Base-by-base conservation (phyloP, 768 basidiomycete genomes). In the Amanita rimosa region DNA sequence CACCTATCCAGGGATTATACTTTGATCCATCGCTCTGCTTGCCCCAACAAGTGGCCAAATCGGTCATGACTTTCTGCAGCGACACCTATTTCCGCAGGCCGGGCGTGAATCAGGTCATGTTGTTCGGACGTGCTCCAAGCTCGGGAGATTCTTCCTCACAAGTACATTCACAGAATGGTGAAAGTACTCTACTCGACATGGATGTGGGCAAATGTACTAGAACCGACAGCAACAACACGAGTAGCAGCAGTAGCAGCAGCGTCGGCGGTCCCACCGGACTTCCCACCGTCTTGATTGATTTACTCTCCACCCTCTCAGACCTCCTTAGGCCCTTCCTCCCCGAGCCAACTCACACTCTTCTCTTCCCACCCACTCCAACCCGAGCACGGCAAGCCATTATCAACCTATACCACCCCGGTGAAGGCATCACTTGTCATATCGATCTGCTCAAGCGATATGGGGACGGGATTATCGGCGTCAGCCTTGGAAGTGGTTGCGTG, bases 401-500 rank as follows among this genome's bases (percentile, higher is more conserved):
- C 46, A 98, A 97, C 61, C 69, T 93, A 1, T 98, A 98, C 61
- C 67, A 68, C 17, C 89, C 92, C 0, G 94, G 94, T 6, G 80
- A 92, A 61, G 94, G 94, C 9, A 97, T 98, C 54, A 69, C 81
- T 0, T 76, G 89, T 0, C 94, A 97, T 56, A 75, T 98, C 37
- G 94, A 98, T 59, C 71, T 98, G 19, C 74, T 89, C 3, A 67
- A 72, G 22, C 78, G 94, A 11, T 98, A 85, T 58, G 90, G 78
- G 6, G 89, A 95, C 59, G 92, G 89, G 1, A 94, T 98, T 46
- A 70, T 97, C 19, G 90, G 90, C 7, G 76, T 95, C 46, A 93
- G 87, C 55, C 68, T 98, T 22, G 76, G 79, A 9, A 82, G 83
- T 22, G 82, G 85, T 10, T 87, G 82, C 44, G 83, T 79, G 11